Base-by-base conservation (phyloP, 306 rosid genomes). In the Luffa acutangula region DNA sequence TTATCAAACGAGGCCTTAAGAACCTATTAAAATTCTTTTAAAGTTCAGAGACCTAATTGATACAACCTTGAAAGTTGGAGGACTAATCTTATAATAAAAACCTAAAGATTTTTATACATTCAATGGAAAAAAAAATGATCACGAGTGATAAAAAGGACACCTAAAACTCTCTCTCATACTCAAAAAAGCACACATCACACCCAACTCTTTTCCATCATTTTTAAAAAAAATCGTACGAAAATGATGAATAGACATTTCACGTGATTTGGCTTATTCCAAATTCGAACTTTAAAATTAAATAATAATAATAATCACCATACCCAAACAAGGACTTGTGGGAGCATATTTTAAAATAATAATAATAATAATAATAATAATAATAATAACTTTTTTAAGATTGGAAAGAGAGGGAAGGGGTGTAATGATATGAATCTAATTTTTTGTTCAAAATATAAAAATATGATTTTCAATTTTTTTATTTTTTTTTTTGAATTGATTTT, bases 91-190 rank as follows among this genome's bases (percentile, higher is more conserved):
- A 25, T 25, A 25, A 25, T 25, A 25, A 25, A 25, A 25, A 25
- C 31, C 31, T 25, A 25, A 25, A 25, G 31, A 25, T 25, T 25
- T 25, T 25, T 25, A 52, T 52, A 52, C n/a, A 14, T 17, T 3
- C 5, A 52, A 7, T 2, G 5, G 62, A 2, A 21, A 56, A 21
- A 56, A 54, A n/a, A 4, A 18, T 18, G 73, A 66, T 66, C 73
- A 66, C 73, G 73, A 66, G 73, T 15, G 73, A 65, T 65, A 36
- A 65, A 65, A 65, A 66, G 49, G 73, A 66, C 73, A 39, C n/a
- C 4, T 1, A 36, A 36, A 66, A 36, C 49, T 17, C 72, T 64
- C 73, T 65, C 71, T 7, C 46, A 7, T 65, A 7, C 48, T 37
- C 72, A 65, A 37, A 65, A 65, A 65, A 17, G 25, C 72, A 37